Conservation (phyloP, 140 eudicot species). For the Ambrosia hybrid region DNA sequence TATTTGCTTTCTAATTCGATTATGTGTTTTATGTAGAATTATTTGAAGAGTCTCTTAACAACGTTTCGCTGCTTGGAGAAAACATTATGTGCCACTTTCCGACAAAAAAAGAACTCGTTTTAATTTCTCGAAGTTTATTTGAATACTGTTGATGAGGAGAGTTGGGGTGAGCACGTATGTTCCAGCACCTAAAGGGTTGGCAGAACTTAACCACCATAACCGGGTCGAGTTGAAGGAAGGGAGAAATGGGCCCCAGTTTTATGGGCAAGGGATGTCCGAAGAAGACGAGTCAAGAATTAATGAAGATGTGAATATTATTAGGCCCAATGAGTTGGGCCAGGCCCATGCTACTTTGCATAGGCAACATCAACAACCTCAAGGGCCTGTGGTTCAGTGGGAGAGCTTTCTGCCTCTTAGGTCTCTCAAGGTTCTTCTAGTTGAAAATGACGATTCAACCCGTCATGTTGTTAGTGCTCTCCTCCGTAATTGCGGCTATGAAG, state of each 20-base stretch:
- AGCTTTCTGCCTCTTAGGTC: conserved; percentile 49
- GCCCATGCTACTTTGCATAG: conserved; percentile 30
- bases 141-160: conserved; percentile 64
- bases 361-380: conserved; percentile 50
- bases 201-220: conserved; percentile 38
- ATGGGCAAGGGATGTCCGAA: conserved; percentile 51
- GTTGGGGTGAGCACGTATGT: conserved; percentile 32
- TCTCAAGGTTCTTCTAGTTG: conserved; percentile 58
- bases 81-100: conserved; percentile 48
- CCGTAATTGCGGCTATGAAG: conserved; percentile 64
- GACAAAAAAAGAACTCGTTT: conserved; percentile 33
- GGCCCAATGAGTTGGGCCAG: conserved; percentile 22
- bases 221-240: conserved; percentile 35
- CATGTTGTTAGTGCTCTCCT: conserved; percentile 58
- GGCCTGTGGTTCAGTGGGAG: conserved; percentile 62
- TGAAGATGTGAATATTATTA: conserved; percentile 32
- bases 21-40: conserved; percentile 25
- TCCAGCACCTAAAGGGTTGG: conserved; percentile 48
- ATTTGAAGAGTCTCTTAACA: conserved; percentile 22
- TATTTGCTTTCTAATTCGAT: not conserved
- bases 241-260: conserved; percentile 41
- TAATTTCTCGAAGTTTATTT: conserved; percentile 42
- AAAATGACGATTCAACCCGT: conserved; percentile 64
- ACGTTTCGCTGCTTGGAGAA: conserved; percentile 35
- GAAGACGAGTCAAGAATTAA: conserved; percentile 47